These are phyloP conservation scores for Aspergillus nomiae DNA, from an alignment of 2,329 filamentous ascomycete species.

Conservation along the genomic window DNA sequence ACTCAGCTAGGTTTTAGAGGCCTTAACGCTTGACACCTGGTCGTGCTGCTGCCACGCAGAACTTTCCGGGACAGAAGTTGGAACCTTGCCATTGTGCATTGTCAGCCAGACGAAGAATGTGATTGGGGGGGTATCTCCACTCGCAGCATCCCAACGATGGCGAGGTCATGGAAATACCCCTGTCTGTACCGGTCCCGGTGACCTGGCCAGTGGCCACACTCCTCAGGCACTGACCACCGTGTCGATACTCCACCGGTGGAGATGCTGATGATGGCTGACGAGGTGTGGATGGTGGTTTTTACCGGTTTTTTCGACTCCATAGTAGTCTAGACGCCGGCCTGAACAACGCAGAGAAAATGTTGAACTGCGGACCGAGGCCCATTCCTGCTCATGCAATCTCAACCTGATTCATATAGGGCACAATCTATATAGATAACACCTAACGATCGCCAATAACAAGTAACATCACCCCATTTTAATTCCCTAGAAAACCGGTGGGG, in stretches of 20 bases:
- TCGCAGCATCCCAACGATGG: neutral
- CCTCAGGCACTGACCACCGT: conserved; percentile 19
- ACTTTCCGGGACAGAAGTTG: neutral
- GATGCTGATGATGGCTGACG: conserved; percentile 5
- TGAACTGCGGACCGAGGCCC: neutral
- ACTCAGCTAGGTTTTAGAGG: neutral
- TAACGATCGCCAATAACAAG: neutral
- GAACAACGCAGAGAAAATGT: neutral
- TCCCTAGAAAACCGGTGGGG: neutral
- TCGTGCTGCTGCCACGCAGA: neutral
- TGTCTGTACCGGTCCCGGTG: conserved; percentile 3
- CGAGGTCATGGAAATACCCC: neutral
- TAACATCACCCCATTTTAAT: neutral
- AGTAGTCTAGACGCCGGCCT: neutral
- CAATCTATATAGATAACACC: neutral
- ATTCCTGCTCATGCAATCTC: neutral
- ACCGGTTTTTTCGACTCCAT: neutral
- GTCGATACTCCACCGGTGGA: conserved; percentile 17
- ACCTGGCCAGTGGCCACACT: neutral
- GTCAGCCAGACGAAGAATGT: neutral
- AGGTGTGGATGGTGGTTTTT: neutral
- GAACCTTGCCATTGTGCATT: neutral
- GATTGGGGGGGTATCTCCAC: neutral
- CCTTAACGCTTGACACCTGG: neutral
- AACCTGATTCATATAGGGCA: neutral